Evolutionary conservation across 805 yeast species (phyloP).

Genomic region (Candida orba): DNA sequence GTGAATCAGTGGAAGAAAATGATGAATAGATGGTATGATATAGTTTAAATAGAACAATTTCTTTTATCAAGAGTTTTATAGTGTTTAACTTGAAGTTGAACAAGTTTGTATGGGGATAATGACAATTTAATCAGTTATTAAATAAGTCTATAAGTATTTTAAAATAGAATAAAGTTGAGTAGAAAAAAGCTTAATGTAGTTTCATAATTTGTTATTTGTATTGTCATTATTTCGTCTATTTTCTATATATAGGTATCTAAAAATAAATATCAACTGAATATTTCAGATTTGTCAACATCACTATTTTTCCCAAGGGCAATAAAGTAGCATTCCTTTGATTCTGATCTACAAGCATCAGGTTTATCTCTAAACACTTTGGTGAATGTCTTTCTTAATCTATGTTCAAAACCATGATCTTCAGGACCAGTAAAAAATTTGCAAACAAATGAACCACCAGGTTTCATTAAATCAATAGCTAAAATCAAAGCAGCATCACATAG

Average conservation of each 20-base stretch:
- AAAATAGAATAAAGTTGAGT: no score
- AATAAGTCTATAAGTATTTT: no score
- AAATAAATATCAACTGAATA: slow-evolving; percentile 26
- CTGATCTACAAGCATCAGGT: slow-evolving; percentile 74
- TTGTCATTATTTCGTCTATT: not conserved
- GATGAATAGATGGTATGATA: not conserved
- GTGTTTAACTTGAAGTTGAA: not conserved
- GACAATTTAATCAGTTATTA: no score
- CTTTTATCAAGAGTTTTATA: not conserved
- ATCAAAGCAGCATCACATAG: slow-evolving; percentile 86
- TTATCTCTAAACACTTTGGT: slow-evolving; percentile 59
- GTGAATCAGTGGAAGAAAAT: not conserved
- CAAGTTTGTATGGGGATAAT: not conserved
- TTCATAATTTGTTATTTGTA: no score
- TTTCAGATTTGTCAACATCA: slow-evolving; percentile 35
- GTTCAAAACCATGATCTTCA: slow-evolving; percentile 63
- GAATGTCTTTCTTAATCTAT: slow-evolving; percentile 52
- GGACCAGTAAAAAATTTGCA: slow-evolving; percentile 83
- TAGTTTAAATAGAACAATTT: slow-evolving; percentile 1
- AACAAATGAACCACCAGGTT: slow-evolving; percentile 63
- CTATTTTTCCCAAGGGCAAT: slow-evolving; percentile 50
- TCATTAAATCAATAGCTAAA: slow-evolving; percentile 63
- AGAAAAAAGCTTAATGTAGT: not conserved
- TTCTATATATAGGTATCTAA: not conserved
- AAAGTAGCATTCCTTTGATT: slow-evolving; percentile 78